These are phyloP conservation scores for Alternaria alternata DNA, from an alignment of 2,329 filamentous ascomycete species.

Conservation along the genomic window DNA sequence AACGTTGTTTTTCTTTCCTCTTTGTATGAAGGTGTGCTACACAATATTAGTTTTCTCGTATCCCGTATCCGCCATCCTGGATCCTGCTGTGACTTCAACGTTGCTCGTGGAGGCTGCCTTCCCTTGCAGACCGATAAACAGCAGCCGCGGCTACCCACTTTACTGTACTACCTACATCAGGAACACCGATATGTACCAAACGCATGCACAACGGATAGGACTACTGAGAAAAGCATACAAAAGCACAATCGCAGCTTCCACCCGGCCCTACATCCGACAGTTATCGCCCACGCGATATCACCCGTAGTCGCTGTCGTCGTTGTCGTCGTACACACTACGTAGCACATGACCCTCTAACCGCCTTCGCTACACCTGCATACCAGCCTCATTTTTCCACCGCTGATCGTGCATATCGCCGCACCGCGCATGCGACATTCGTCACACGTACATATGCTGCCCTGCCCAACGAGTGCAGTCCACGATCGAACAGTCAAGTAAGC, in stretches of 20 bases:
- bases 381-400: constrained; percentile 8
- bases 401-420: not conserved
- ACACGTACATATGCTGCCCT: not conserved
- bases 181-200: not conserved
- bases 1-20: not conserved
- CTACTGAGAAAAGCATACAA: not conserved
- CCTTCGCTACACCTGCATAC: constrained; percentile 12
- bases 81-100: not conserved
- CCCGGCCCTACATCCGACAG: not conserved
- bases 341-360: constrained; percentile 7
- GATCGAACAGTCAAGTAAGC: not conserved
- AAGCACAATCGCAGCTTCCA: not conserved
- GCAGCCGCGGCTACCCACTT: not conserved
- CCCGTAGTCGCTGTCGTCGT: not conserved
- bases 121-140: not conserved
- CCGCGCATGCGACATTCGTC: constrained; percentile 2
- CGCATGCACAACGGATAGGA: not conserved
- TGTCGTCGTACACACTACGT: not conserved
- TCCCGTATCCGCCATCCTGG: not conserved
- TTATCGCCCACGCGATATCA: not conserved
- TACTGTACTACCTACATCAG: not conserved
- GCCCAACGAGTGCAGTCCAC: not conserved
- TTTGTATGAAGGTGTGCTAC: not conserved
- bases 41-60: not conserved
- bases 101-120: not conserved